Evolutionary conservation across 306 rosid genomes (phyloP), one percentile per base, ranked within the genome.

Genomic region (Alnus rubra): DNA sequence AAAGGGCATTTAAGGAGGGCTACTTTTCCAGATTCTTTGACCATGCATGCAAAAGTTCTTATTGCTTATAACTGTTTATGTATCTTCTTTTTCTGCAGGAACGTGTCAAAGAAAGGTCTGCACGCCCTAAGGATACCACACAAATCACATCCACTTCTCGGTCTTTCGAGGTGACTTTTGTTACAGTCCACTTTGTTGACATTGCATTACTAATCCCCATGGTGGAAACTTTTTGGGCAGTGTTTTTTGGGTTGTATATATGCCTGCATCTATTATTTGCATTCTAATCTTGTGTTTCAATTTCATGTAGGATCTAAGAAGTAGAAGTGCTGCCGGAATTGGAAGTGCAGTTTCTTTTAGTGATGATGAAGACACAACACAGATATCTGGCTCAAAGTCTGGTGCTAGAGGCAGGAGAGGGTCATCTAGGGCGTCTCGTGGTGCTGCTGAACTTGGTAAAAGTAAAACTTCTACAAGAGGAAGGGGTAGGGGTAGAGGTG

Each of bases 301-400:
- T 69, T 71, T 50, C 16, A 5, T 86, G 60, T 76, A 95, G 99
- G 92, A 81, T 78, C 83, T 90, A 67, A 83, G 82, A 64, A 82
- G 86, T 54, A 90, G 80, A 87, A 86, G 87, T 88, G 79, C 94
- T 49, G 82, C 89, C 19, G 92, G 96, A 81, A 83, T 75, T 60
- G 92, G 87, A 81, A 79, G 77, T 86, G 92, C 90, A 39, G 90
- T 84, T 88, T 86, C 99, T 79, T 93, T 95, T 74, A 93, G 99
- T 39, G 98, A 95, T 76, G 98, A 93, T 75, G 98, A 95, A 77
- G 99, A 93, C 71, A 67, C 89, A 58, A 76, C 82, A 69, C 90
- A 82, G 70, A 79, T 88, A 73, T 80, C 89, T 37, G 84, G 82
- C 82, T 77, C 89, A 76, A 90, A 83, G 84, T 78, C 91, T 79